Percentiles rank a stretch among this genome's conserved stretches.
Conservation (phyloP, 768 basidiomycete genomes). For the Phlebiopsis flavidoalba region DNA sequence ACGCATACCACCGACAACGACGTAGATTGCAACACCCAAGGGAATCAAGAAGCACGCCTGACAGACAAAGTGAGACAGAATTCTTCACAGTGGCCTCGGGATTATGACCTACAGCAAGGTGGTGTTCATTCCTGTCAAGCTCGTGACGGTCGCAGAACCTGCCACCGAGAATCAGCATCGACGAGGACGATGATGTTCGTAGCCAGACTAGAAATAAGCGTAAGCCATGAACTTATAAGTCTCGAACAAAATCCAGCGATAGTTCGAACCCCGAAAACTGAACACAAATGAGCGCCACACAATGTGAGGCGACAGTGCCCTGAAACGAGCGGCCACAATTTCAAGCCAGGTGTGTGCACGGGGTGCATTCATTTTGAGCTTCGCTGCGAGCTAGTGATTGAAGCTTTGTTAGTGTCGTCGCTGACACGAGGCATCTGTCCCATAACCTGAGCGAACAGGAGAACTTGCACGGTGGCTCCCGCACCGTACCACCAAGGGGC, state of each 20-base stretch:
- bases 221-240: neutral
- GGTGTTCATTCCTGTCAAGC: slow-evolving; percentile 86
- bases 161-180: slow-evolving; percentile 76
- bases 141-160: slow-evolving; percentile 84
- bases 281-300: slow-evolving; percentile 91
- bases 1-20: slow-evolving; percentile 82
- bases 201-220: slow-evolving; percentile 45
- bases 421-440: neutral
- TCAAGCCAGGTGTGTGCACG: slow-evolving; percentile 87
- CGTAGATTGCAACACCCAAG: slow-evolving; percentile 82
- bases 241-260: neutral
- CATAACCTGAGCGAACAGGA: slow-evolving; percentile 82
- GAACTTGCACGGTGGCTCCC: slow-evolving; percentile 83
- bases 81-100: neutral
- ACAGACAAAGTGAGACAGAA: neutral
- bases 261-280: slow-evolving; percentile 59
- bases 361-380: slow-evolving; percentile 88
- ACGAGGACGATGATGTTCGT: slow-evolving; percentile 92
- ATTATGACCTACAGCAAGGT: slow-evolving; percentile 47
- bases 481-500: slow-evolving; percentile 93
- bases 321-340: slow-evolving; percentile 76
- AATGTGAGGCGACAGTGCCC: slow-evolving; percentile 73
- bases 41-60: slow-evolving; percentile 88
- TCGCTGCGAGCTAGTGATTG: slow-evolving; percentile 67
- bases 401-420: neutral